Conservation (phyloP, 2,329 filamentous ascomycete genomes). For the Pseudocercospora pini-densiflorae region DNA sequence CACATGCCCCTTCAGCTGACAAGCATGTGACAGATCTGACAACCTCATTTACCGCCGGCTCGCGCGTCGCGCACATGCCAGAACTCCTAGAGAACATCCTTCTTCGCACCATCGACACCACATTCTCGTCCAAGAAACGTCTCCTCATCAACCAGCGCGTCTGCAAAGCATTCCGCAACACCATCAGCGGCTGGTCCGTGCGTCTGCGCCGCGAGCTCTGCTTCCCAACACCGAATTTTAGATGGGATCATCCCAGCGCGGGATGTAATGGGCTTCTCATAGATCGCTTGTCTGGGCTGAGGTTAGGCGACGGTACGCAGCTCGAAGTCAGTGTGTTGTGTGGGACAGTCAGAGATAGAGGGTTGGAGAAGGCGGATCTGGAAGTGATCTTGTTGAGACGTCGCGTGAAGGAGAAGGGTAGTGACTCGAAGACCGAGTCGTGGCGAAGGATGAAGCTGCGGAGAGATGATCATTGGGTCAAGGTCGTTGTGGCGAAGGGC, state of each 20-base stretch:
- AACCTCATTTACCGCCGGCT: background rate
- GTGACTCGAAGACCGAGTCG: background rate
- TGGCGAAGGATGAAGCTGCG: background rate
- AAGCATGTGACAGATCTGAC: background rate
- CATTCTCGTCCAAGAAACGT: background rate
- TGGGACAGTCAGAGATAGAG: background rate
- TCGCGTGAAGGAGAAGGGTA: background rate
- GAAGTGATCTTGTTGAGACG: background rate
- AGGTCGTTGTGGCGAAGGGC: background rate
- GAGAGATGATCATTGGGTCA: background rate
- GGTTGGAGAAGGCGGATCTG: background rate
- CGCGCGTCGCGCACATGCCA: background rate
- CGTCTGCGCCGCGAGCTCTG: background rate
- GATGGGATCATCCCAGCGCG: background rate
- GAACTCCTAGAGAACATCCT: slow-evolving; percentile 6
- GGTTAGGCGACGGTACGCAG: background rate
- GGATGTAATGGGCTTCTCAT: background rate
- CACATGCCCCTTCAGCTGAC: background rate
- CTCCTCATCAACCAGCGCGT: slow-evolving; percentile 34
- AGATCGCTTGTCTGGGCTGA: background rate
- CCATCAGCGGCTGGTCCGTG: slow-evolving; percentile 17
- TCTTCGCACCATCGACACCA: background rate
- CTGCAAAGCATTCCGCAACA: slow-evolving; percentile 29
- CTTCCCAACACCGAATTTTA: background rate
- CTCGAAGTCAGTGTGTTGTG: background rate